phyloP scores from a whole-genome alignment of 2,329 filamentous ascomycete genomes.

The Talaromyces sp. region DNA sequence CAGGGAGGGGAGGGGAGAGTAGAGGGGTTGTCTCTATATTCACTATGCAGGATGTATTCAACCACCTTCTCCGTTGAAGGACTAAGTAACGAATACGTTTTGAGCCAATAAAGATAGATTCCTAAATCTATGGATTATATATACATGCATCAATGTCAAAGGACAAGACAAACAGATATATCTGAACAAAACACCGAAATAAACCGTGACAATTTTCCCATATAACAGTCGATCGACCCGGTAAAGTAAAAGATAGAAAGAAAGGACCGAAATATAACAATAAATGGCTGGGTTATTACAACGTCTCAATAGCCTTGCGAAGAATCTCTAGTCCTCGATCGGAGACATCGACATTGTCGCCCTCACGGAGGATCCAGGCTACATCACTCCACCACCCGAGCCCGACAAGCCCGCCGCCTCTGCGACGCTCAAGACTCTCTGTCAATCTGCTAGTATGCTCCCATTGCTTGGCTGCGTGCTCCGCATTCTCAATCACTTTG shows the following conservation, averaged over 20 bases:
- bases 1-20: no score
- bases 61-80: no score
- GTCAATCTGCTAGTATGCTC: conserved; percentile 90
- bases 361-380: conserved; percentile 66
- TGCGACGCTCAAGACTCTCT: conserved; percentile 80
- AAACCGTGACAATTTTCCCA: background rate
- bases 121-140: conserved; percentile 2
- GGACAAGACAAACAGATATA: background rate
- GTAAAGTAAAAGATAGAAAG: background rate
- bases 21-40: background rate
- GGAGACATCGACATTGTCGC: conserved; percentile 37
- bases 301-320: conserved; percentile 55
- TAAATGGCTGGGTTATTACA: conserved; percentile 16
- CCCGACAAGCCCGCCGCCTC: conserved; percentile 76
- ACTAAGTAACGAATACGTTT: background rate
- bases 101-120: background rate
- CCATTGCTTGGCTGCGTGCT: conserved; percentile 86
- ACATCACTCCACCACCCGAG: conserved; percentile 87
- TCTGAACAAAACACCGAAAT: conserved; percentile 9
- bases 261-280: background rate
- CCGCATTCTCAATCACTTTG: conserved; percentile 79
- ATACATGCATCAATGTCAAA: conserved; percentile 1
- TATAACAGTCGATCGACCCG: background rate
- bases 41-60: background rate
- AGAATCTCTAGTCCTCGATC: conserved; percentile 58